phyloP scores from a whole-genome alignment of 257 asterid genomes.

The Penstemon eatonii region DNA sequence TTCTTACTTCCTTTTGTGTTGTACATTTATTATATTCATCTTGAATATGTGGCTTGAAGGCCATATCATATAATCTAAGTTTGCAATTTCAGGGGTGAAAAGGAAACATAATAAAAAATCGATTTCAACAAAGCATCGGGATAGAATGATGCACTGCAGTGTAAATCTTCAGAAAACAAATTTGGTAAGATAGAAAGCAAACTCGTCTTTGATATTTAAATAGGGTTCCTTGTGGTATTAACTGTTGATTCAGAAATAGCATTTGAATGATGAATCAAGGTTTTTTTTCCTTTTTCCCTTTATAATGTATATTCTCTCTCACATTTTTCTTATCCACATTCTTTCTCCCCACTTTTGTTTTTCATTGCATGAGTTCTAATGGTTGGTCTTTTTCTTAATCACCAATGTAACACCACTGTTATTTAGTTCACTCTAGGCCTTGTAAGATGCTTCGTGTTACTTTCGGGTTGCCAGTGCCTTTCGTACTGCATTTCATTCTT shows the following conservation, averaged over 20 bases:
- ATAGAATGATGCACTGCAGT: conserved; percentile 77
- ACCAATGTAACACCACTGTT: background rate
- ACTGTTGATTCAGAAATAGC: conserved; percentile 17
- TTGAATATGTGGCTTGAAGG: too few species aligned
- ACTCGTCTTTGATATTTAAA: conserved; percentile 1
- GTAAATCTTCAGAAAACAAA: conserved; percentile 88
- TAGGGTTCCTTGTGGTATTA: background rate
- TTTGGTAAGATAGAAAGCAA: conserved; percentile 47
- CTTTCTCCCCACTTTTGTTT: background rate
- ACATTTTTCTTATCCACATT: too few species aligned
- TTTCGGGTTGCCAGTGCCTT: too few species aligned
- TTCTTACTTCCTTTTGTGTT: too few species aligned
- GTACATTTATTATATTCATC: too few species aligned
- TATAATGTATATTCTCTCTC: too few species aligned
- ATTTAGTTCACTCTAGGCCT: too few species aligned
- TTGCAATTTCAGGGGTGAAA: conserved; percentile 67
- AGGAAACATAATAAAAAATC: conserved; percentile 82
- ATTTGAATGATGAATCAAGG: conserved; percentile 12
- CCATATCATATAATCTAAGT: conserved; percentile 19
- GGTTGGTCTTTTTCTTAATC: conserved; percentile 8
- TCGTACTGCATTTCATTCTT: too few species aligned
- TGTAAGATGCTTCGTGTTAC: too few species aligned
- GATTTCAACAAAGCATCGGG: conserved; percentile 77
- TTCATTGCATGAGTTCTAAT: background rate
- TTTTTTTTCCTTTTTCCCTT: background rate